Percentiles rank a stretch among this genome's conserved stretches.
These are phyloP conservation scores for Ophiorrhiza pumila DNA, from an alignment of 257 asterid species.

Conservation along the genomic window DNA sequence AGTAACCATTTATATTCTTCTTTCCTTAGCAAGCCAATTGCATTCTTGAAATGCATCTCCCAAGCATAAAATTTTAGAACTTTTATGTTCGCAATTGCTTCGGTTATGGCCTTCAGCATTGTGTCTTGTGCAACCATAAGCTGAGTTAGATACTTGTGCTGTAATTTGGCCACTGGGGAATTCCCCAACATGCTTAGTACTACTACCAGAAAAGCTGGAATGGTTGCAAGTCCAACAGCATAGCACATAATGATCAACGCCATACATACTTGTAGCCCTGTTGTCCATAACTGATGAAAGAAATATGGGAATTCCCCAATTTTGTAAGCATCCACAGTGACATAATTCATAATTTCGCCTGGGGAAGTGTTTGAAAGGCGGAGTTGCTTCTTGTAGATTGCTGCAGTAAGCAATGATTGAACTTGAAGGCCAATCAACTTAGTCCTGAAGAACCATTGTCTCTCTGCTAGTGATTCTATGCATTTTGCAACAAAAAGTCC, in stretches of 20 bases:
- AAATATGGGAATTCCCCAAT: conserved; percentile 36
- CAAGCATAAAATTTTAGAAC: conserved; percentile 37
- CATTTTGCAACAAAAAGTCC: conserved; percentile 30
- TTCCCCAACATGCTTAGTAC: conserved; percentile 28
- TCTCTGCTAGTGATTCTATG: conserved; percentile 36
- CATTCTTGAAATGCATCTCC: conserved; percentile 38
- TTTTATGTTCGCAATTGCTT: conserved; percentile 35
- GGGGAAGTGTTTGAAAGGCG: conserved; percentile 26
- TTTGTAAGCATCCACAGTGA: conserved; percentile 32
- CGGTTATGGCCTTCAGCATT: conserved; percentile 31
- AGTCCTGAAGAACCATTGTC: conserved; percentile 39
- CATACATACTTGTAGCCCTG: conserved; percentile 26
- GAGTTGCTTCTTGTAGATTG: conserved; percentile 36
- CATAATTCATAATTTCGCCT: conserved; percentile 41
- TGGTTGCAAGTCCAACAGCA: conserved; percentile 34
- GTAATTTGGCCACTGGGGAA: conserved; percentile 32
- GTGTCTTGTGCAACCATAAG: conserved; percentile 40
- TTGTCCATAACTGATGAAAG: conserved; percentile 42
- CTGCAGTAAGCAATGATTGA: conserved; percentile 30
- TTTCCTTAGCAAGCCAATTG: conserved; percentile 21
- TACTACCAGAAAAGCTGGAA: conserved; percentile 25
- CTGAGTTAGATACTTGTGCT: conserved; percentile 27
- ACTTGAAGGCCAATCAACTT: conserved; percentile 33
- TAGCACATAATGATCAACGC: conserved; percentile 27
- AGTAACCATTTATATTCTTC: conserved; percentile 28